These are phyloP conservation scores for Curvularia sp. DNA, from an alignment of 2,329 filamentous ascomycete species.

Conservation along the genomic window DNA sequence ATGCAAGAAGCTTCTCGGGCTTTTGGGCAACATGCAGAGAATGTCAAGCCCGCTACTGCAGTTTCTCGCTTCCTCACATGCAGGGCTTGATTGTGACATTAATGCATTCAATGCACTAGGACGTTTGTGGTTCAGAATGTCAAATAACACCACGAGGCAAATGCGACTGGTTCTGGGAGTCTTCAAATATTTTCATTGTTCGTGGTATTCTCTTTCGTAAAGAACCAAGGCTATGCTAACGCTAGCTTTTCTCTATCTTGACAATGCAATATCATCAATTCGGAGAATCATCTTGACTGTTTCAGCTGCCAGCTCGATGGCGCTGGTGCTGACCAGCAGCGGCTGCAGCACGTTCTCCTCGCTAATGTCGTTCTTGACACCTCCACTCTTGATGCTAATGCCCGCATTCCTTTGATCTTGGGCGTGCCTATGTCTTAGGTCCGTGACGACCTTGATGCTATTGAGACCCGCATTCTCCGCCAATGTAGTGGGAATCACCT, in stretches of 20 bases:
- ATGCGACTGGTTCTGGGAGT: conserved; percentile 1
- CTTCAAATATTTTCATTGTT: conserved; percentile 24
- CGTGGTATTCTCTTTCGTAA: conserved; percentile 17
- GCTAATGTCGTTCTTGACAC: conserved; percentile 94
- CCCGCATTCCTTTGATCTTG: conserved; percentile 95
- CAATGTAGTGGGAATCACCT: conserved; percentile 94
- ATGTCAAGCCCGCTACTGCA: conserved; percentile 2
- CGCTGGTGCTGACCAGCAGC: conserved; percentile 93
- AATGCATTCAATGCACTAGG: conserved; percentile 16
- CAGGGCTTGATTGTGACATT: conserved; percentile 14
- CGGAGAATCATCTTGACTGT: conserved; percentile 94
- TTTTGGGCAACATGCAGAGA: conserved; percentile 6
- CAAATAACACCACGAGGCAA: neutral
- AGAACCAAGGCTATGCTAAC: neutral
- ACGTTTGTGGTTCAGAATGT: conserved; percentile 9
- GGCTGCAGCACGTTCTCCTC: conserved; percentile 98
- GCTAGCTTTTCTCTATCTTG: conserved; percentile 34
- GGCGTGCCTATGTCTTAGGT: conserved; percentile 91
- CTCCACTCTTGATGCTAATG: conserved; percentile 96
- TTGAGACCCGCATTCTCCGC: conserved; percentile 98
- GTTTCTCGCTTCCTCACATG: conserved; percentile 11
- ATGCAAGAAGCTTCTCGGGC: neutral
- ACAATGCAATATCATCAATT: conserved; percentile 70
- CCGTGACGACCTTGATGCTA: conserved; percentile 98
- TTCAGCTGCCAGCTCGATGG: conserved; percentile 95